phyloP scores from a whole-genome alignment of 768 basidiomycete species.

The Termitomyces sp. region DNA sequence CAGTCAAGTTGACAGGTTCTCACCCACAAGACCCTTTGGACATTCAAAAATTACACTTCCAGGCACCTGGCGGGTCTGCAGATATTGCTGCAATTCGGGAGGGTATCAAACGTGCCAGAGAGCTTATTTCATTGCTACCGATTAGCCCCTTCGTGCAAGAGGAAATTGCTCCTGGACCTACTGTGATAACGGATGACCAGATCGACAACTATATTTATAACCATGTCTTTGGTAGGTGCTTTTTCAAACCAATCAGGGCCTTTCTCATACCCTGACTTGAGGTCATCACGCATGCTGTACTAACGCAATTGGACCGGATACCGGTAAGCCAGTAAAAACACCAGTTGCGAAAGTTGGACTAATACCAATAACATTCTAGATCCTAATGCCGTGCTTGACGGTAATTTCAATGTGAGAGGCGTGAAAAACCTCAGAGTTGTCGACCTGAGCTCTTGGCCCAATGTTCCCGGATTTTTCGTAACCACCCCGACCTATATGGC shows the following conservation, averaged over 20 bases:
- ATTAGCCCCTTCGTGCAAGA: conserved; percentile 19
- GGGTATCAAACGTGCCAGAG: conserved; percentile 23
- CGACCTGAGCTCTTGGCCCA: conserved; percentile 28
- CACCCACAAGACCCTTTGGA: conserved; percentile 28
- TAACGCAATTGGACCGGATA: conserved; percentile 24
- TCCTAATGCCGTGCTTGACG: conserved; percentile 26
- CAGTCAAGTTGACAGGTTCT: conserved; percentile 27
- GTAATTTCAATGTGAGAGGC: conserved; percentile 28
- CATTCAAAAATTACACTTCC: conserved; percentile 28
- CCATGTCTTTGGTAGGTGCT: conserved; percentile 21
- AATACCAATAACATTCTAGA: conserved; percentile 15
- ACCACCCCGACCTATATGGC: conserved; percentile 31
- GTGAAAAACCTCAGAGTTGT: conserved; percentile 28
- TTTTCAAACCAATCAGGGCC: neutral
- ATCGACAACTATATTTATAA: conserved; percentile 25
- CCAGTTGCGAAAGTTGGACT: neutral
- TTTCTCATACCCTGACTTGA: neutral
- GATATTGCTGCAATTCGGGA: conserved; percentile 26
- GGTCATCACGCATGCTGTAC: conserved; percentile 32
- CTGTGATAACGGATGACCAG: conserved; percentile 19
- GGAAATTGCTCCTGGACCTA: conserved; percentile 21
- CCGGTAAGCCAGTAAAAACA: conserved; percentile 15
- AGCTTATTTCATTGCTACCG: conserved; percentile 16
- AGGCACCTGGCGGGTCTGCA: conserved; percentile 19
- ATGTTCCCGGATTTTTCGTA: conserved; percentile 30